These are phyloP conservation scores for Amanita muscaria DNA, from an alignment of 768 basidiomycete genomes.

Conservation along the genomic window DNA sequence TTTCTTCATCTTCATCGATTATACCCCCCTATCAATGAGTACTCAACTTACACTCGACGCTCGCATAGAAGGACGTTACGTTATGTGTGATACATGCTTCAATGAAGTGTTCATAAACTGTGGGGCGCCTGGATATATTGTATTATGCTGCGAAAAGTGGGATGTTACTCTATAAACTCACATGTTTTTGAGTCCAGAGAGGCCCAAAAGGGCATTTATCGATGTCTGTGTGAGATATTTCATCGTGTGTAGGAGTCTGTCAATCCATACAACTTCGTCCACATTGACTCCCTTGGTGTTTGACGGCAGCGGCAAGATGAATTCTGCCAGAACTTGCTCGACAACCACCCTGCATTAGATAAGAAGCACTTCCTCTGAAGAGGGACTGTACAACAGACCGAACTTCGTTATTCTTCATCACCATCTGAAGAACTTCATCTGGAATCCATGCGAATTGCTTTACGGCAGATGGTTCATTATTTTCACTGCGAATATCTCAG, in stretches of 20 bases:
- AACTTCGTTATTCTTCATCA: slow-evolving; percentile 43
- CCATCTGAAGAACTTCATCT: slow-evolving; percentile 51
- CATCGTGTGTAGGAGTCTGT: slow-evolving; percentile 69
- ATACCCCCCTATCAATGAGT: slow-evolving; percentile 62
- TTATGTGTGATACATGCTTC: slow-evolving; percentile 75
- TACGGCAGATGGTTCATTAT: slow-evolving; percentile 62
- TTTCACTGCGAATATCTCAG: slow-evolving; percentile 47
- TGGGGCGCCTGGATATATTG: slow-evolving; percentile 47
- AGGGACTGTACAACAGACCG: slow-evolving; percentile 31
- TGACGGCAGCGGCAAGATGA: slow-evolving; percentile 73
- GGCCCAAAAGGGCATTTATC: slow-evolving; percentile 43
- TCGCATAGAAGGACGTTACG: slow-evolving; percentile 36
- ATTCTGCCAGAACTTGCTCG: slow-evolving; percentile 62
- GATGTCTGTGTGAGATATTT: slow-evolving; percentile 53
- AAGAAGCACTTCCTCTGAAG: background rate
- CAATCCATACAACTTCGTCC: slow-evolving; percentile 82
- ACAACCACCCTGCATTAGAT: slow-evolving; percentile 38
- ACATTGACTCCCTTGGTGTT: slow-evolving; percentile 40
- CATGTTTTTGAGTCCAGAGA: slow-evolving; percentile 59
- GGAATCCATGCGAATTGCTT: slow-evolving; percentile 93
- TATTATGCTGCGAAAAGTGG: background rate
- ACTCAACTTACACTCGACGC: background rate
- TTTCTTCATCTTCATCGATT: slow-evolving; percentile 76
- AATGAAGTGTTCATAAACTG: slow-evolving; percentile 60
- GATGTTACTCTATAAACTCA: slow-evolving; percentile 26